phyloP scores from a whole-genome alignment of 2,329 filamentous ascomycete species.

The Diaporthe citriasiana region DNA sequence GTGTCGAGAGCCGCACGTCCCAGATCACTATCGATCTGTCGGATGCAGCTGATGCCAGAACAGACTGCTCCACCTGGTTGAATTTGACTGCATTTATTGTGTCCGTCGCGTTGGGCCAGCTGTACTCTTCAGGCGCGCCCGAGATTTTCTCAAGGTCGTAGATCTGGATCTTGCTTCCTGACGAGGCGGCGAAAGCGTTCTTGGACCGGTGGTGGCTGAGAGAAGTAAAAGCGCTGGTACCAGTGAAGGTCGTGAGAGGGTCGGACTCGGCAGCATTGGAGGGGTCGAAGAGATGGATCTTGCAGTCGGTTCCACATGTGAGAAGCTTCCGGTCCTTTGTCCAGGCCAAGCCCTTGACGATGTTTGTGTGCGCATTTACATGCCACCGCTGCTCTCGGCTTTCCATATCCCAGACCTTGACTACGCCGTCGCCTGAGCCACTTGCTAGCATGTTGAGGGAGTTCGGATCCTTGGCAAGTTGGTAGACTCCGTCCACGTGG shows the following conservation, averaged over 20 bases:
- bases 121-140: constrained; percentile 83
- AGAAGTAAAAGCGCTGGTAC: constrained; percentile 83
- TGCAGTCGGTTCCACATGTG: constrained; percentile 87
- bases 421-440: constrained; percentile 89
- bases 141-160: constrained; percentile 89
- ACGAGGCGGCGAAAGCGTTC: constrained; percentile 84
- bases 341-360: constrained; percentile 93
- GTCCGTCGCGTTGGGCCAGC: constrained; percentile 90
- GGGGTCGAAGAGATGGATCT: constrained; percentile 92
- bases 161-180: constrained; percentile 80
- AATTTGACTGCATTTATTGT: constrained; percentile 91
- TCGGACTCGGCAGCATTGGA: constrained; percentile 75
- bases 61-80: constrained; percentile 93
- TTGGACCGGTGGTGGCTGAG: constrained; percentile 85
- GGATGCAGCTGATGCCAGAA: constrained; percentile 86
- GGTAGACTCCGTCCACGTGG: constrained; percentile 92
- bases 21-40: constrained; percentile 89
- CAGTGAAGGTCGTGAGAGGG: constrained; percentile 89
- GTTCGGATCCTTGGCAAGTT: constrained; percentile 83
- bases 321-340: constrained; percentile 87
- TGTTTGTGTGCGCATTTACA: constrained; percentile 87
- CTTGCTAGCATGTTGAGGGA: constrained; percentile 82
- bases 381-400: constrained; percentile 80
- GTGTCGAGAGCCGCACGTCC: constrained; percentile 88
- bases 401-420: constrained; percentile 79